Percentiles rank a stretch among this genome's conserved stretches.
Evolutionary conservation across 208 protist genomes (phyloP).

Genomic region (Wallacemonas sp.): DNA sequence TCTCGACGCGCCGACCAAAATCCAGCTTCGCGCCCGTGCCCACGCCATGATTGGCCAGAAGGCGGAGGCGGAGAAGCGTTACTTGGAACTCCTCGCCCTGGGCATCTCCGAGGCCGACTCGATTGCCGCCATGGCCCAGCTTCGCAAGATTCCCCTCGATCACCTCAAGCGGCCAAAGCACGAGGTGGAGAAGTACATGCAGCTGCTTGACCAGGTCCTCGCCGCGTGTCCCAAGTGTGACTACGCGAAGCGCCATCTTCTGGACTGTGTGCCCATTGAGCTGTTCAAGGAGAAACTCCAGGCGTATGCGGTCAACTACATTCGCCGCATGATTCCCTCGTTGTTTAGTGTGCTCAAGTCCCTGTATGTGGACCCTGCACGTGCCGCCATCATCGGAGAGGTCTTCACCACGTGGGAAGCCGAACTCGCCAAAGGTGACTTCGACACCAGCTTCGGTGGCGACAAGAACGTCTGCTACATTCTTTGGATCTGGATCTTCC

Average conservation of each 20-base stretch:
- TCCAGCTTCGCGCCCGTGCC: conserved; percentile 60
- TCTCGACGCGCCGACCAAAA: conserved; percentile 59
- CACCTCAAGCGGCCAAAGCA: conserved; percentile 42
- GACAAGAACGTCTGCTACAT: conserved; percentile 71
- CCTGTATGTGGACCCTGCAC: conserved; percentile 81
- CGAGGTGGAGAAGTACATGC: conserved; percentile 63
- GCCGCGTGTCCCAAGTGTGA: conserved; percentile 46
- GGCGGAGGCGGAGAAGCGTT: conserved; percentile 72
- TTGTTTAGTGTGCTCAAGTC: conserved; percentile 93
- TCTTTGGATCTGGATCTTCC: conserved; percentile 89
- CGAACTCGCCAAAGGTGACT: conserved; percentile 59
- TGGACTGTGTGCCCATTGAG: conserved; percentile 81
- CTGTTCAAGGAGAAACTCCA: conserved; percentile 56
- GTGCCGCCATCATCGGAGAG: conserved; percentile 75
- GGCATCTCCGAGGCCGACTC: conserved; percentile 73
- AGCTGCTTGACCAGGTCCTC: conserved; percentile 65
- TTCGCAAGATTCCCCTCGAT: conserved; percentile 81
- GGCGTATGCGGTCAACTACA: conserved; percentile 55
- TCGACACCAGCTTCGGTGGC: conserved; percentile 58
- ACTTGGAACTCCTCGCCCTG: conserved; percentile 68
- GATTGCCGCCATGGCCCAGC: conserved; percentile 74
- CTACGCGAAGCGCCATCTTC: conserved; percentile 61
- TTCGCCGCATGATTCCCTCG: conserved; percentile 93
- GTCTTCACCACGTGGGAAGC: conserved; percentile 64
- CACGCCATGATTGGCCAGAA: conserved; percentile 76